Evolutionary conservation across 2,329 filamentous ascomycete species (phyloP), one percentile per base, ranked within the genome.

Genomic region (Coleophoma eucalyptorum): DNA sequence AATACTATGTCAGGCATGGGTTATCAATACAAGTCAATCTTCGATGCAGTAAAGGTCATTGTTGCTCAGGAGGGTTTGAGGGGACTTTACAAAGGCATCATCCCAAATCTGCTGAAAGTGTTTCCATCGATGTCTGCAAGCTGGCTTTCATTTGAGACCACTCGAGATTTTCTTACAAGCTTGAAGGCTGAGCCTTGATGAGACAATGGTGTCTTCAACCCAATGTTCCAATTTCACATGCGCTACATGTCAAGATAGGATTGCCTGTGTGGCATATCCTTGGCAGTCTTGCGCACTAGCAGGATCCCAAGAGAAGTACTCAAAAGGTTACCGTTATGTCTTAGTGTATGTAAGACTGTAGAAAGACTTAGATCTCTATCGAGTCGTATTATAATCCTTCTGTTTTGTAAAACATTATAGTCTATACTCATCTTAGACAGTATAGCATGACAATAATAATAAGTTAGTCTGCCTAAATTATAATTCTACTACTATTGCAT

Each of bases 1-100:
- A 99, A 99, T 72, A 97, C 94, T 49, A 99, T 99, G 94, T 90
- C 89, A 44, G 94, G 94, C 47, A 93, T 99, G 85, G 94, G 94
- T 46, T 97, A 97, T 71, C 84, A 93, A 67, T 99, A 99, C 74
- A 91, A 89, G 63, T 87, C 86, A 6, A 86, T 99, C 41, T 78
- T 83, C 55, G 90, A 96, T 65, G 94, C 94, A 3, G 75, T 99
- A 56, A 81, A 76, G 47, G 83, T 89, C 46, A 99, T 99, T 62
- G 69, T 96, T 49, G 72, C 80, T 43, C 84, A 96, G 61, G 94
- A 99, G 72, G 94, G 94, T 31, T 37, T 93, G 49, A 78, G 78
- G 53, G 94, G 94, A 46, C 73, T 99, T 41, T 99, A 97, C 77
- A 99, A 97, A 70, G 94, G 94, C 50, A 93, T 99, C 59, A 83